Evolutionary conservation across 2,329 filamentous ascomycete genomes (phyloP).

Genomic region (Tympanopsis confertula): DNA sequence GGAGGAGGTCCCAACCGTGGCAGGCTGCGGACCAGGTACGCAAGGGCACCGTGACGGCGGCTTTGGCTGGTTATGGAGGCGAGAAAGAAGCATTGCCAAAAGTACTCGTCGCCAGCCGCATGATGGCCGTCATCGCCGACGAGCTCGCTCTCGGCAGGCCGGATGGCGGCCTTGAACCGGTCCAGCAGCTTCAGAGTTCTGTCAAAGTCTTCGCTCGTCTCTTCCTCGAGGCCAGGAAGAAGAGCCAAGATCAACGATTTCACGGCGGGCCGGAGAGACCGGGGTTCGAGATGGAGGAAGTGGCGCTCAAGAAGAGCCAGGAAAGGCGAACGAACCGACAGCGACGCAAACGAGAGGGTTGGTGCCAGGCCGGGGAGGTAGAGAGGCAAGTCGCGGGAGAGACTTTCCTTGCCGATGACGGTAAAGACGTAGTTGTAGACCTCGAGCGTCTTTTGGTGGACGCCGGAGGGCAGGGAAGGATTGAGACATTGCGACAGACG

Average conservation of each 20-base stretch:
- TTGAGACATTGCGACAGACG: conserved; percentile 91
- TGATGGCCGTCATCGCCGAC: conserved; percentile 34
- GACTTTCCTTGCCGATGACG: conserved; percentile 67
- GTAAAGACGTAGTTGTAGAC: conserved; percentile 85
- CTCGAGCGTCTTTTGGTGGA: conserved; percentile 96
- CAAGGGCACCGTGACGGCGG: conserved; percentile 73
- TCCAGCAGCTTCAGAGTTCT: conserved; percentile 70
- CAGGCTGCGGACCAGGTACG: conserved; percentile 70
- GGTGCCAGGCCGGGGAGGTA: conserved; percentile 84
- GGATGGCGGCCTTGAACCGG: conserved; percentile 60
- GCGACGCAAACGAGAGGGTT: conserved; percentile 84
- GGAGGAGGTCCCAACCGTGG: conserved; percentile 51
- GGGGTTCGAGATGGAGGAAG: conserved; percentile 60
- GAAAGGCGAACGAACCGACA: conserved; percentile 78
- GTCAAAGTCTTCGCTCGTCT: conserved; percentile 95
- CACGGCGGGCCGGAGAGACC: conserved; percentile 70
- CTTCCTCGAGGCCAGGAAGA: conserved; percentile 84
- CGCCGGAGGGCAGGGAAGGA: conserved; percentile 81
- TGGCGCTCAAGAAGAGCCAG: conserved; percentile 74
- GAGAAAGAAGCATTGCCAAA: conserved; percentile 96
- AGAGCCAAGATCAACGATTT: conserved; percentile 85
- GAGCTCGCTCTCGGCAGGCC: conserved; percentile 34
- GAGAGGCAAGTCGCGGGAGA: conserved; percentile 71
- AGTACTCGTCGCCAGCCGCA: conserved; percentile 68
- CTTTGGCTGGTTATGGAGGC: conserved; percentile 83